phyloP scores from a whole-genome alignment of 2,329 filamentous ascomycete genomes.

The Trichoderma sp. region DNA sequence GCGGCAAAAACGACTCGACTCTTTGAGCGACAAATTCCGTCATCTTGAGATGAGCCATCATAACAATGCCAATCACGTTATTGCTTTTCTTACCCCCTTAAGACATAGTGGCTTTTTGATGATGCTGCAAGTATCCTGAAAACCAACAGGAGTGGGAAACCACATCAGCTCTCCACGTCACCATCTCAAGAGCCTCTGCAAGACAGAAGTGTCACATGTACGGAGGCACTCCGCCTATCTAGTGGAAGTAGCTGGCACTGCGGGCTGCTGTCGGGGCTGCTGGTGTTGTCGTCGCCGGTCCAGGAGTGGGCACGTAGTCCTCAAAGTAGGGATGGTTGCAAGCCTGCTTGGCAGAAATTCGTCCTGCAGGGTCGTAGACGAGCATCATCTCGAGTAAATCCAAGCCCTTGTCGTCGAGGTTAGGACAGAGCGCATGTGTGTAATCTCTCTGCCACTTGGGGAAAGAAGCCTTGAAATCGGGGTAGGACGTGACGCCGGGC shows the following conservation, averaged over 20 bases:
- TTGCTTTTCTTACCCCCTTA: not conserved
- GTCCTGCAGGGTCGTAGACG: conserved; percentile 80
- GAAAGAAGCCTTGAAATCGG: conserved; percentile 89
- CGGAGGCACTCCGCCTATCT: conserved; percentile 28
- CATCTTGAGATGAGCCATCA: not conserved
- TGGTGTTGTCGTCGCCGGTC: conserved; percentile 22
- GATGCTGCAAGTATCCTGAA: conserved; percentile 25
- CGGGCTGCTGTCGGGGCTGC: conserved; percentile 26
- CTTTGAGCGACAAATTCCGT: not conserved
- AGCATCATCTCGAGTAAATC: conserved; percentile 69
- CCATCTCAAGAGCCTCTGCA: not conserved
- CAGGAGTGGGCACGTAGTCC: conserved; percentile 34
- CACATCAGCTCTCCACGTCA: not conserved
- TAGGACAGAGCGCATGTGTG: conserved; percentile 62
- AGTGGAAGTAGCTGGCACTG: conserved; percentile 38
- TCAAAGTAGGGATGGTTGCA: conserved; percentile 81
- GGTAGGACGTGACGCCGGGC: conserved; percentile 92
- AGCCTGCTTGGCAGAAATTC: conserved; percentile 86
- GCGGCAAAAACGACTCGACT: not conserved
- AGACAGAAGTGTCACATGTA: conserved; percentile 21
- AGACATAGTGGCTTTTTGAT: not conserved
- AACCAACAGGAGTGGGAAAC: conserved; percentile 11
- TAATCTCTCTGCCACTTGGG: conserved; percentile 82
- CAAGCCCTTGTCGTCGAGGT: conserved; percentile 68
- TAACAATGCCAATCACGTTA: not conserved